Evolutionary conservation across 768 basidiomycete genomes (phyloP), one percentile per base, ranked within the genome.

Genomic region (Leccinum uliginosum): DNA sequence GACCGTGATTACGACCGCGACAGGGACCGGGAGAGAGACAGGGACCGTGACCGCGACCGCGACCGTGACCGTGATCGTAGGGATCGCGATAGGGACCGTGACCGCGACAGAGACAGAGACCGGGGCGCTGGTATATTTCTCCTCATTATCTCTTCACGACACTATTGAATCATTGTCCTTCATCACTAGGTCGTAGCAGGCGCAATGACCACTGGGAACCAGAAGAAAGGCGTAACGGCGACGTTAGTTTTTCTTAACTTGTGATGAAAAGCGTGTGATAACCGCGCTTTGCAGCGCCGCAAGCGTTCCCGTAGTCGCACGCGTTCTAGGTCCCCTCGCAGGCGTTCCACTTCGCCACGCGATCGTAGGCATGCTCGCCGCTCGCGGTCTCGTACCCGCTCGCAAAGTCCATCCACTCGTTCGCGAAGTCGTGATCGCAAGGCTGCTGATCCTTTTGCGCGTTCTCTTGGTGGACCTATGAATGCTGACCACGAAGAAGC

Each of bases 401-500:
- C 85, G 24, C 76, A 78, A 35, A 76, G 76, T 30, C 77, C 77
- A 38, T 80, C 79, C 27, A 77, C 75, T 56, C 80, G 80, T 51
- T 75, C 73, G 38, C 75, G 78, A 29, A 85, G 83, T 64, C 80
- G 87, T 54, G 82, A 84, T 59, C 80, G 80, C 62, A 83, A 83
- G 69, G 64, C 79, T 50, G 71, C 77, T 4, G 89, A 90, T 60
- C 70, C 86, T 6, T 89, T 91, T 65, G 75, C 88, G 8, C 86
- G 87, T 59, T 91, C 90, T 8, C 85, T 93, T 34, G 90, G 91
- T 12, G 90, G 91, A 1, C 91, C 91, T 3, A 91, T 93, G 82
- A 93, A 93, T 62, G 91, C 91, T 24, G 83, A 87, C 23, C 89
- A 91, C 62, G 91, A 95, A 77, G 95, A 97, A 69, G 96, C 96